These are phyloP conservation scores for Moelleriella libera DNA, from an alignment of 2,329 filamentous ascomycete genomes.

Conservation along the genomic window DNA sequence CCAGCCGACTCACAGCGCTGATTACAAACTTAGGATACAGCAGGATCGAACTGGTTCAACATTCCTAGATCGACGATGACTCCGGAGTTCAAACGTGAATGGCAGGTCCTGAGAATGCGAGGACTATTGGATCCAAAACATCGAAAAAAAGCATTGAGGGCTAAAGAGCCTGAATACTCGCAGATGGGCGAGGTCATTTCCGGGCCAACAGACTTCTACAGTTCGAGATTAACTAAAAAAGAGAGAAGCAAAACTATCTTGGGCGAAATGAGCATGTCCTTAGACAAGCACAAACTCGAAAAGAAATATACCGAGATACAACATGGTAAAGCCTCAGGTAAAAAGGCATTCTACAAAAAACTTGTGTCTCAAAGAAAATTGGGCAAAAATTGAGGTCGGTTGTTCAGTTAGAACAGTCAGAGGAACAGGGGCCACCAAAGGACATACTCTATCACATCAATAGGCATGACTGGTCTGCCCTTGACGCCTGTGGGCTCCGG, in stretches of 20 bases:
- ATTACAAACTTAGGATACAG: conserved; percentile 19
- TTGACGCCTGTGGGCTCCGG: too few relatives aligned
- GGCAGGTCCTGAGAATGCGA: conserved; percentile 82
- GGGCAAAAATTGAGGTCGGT: conserved; percentile 2
- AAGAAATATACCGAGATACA: conserved; percentile 81
- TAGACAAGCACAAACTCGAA: conserved; percentile 56
- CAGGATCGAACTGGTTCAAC: conserved; percentile 76
- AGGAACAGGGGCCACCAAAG: background rate
- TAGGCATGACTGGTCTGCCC: too few relatives aligned
- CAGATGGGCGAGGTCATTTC: conserved; percentile 82
- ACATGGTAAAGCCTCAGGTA: conserved; percentile 67
- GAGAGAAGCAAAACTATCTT: conserved; percentile 78
- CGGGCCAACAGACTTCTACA: conserved; percentile 79
- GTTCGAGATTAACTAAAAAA: conserved; percentile 66
- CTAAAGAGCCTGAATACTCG: conserved; percentile 58
- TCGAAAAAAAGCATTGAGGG: conserved; percentile 77
- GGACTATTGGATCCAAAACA: conserved; percentile 81
- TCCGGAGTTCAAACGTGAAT: conserved; percentile 72
- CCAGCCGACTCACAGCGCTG: too few relatives aligned
- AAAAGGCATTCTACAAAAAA: conserved; percentile 79
- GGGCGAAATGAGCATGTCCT: conserved; percentile 54
- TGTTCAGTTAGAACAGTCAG: background rate
- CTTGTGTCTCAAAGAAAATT: conserved; percentile 36
- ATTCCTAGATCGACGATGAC: conserved; percentile 75
- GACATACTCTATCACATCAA: too few relatives aligned